Conservation (phyloP, 179 eudicot genomes). For the Heliamphora pulchella region DNA sequence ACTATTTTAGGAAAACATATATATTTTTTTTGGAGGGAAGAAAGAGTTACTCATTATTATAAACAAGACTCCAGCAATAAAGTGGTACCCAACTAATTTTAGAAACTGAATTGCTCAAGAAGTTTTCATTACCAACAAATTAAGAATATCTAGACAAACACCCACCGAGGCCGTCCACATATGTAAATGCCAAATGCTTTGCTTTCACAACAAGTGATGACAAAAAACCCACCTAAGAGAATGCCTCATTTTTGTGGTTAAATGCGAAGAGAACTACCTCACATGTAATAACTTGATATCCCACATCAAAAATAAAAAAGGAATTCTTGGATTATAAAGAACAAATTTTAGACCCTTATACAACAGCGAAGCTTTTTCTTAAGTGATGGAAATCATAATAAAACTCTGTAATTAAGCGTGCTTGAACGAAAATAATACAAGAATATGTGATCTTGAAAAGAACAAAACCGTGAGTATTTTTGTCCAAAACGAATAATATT, state of each 20-base stretch:
- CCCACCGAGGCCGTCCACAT: slow-evolving; percentile 87
- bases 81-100: neutral
- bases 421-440: too few relatives aligned
- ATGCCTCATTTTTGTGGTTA: slow-evolving; percentile 95
- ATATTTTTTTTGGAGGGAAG: too few relatives aligned
- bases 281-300: neutral
- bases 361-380: too few relatives aligned
- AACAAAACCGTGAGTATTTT: too few relatives aligned
- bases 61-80: neutral
- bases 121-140: slow-evolving; percentile 32
- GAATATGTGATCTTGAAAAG: too few relatives aligned
- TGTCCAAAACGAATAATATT: too few relatives aligned
- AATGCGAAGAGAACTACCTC: slow-evolving; percentile 75
- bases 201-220: slow-evolving; percentile 4
- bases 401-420: too few relatives aligned
- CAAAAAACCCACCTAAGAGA: slow-evolving; percentile 59
- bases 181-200: slow-evolving; percentile 24
- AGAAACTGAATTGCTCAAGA: slow-evolving; percentile 1
- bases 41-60: neutral
- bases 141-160: slow-evolving; percentile 55
- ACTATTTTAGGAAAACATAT: too few relatives aligned
- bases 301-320: too few relatives aligned
- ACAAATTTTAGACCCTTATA: too few relatives aligned
- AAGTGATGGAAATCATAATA: too few relatives aligned
- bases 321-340: too few relatives aligned